These are phyloP conservation scores for Trifolium pratense DNA, from an alignment of 306 rosid species.

Conservation along the genomic window DNA sequence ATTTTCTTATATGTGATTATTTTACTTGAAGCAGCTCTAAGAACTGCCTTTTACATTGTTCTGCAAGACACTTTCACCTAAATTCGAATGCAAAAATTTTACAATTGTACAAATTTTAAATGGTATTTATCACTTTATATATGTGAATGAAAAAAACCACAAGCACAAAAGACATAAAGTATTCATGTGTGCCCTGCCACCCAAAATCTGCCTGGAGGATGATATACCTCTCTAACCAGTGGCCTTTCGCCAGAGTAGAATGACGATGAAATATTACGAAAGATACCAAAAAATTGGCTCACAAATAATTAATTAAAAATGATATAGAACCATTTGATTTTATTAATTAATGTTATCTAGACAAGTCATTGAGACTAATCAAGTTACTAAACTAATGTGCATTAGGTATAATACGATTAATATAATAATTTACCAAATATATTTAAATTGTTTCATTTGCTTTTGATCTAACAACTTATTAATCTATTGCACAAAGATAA, in stretches of 20 bases:
- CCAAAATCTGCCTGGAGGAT: conserved; percentile 38
- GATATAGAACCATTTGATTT: conserved; percentile 29
- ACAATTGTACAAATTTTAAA: too few relatives aligned
- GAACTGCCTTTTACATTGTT: too few relatives aligned
- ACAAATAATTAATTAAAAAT: conserved; percentile 9
- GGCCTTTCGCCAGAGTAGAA: conserved; percentile 45
- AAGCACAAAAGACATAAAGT: conserved; percentile 3
- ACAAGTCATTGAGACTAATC: conserved; percentile 48
- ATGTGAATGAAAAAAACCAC: too few relatives aligned
- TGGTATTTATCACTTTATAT: too few relatives aligned
- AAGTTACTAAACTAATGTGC: conserved; percentile 41
- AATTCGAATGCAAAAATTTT: too few relatives aligned
- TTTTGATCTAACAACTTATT: conserved; percentile 29
- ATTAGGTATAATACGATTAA: conserved; percentile 37
- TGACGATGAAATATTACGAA: conserved; percentile 30
- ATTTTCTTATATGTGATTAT: too few relatives aligned
- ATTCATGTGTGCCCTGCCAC: conserved; percentile 43
- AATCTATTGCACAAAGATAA: not conserved
- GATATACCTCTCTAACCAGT: conserved; percentile 31
- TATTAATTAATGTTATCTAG: conserved; percentile 46
- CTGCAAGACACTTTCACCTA: too few relatives aligned
- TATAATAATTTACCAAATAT: conserved; percentile 19
- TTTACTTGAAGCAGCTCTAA: too few relatives aligned
- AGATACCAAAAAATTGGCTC: conserved; percentile 31
- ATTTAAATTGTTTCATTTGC: conserved; percentile 21